These are phyloP conservation scores for Talaromyces verruculosus DNA, from an alignment of 2,329 filamentous ascomycete species.

Conservation along the genomic window DNA sequence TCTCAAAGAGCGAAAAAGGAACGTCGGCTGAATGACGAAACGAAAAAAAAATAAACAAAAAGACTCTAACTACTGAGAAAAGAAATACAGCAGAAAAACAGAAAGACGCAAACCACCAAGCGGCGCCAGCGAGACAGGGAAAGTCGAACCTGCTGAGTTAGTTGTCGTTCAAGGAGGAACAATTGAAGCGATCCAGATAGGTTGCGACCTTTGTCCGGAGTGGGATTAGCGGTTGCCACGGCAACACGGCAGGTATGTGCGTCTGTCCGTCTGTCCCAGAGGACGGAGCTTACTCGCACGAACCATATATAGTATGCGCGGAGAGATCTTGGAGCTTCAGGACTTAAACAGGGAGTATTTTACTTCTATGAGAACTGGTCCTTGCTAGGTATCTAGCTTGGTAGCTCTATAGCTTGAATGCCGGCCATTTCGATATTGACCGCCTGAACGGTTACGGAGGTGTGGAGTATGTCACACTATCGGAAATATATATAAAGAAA, in stretches of 20 bases:
- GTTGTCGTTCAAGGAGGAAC: background rate
- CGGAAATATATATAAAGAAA: background rate
- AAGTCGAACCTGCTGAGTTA: background rate
- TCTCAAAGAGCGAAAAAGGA: background rate
- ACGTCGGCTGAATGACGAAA: background rate
- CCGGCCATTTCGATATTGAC: background rate
- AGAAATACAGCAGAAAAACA: constrained; percentile 10
- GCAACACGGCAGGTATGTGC: constrained; percentile 10
- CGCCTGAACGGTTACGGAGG: background rate
- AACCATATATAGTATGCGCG: background rate
- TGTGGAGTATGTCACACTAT: no score
- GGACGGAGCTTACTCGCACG: background rate
- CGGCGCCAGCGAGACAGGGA: constrained; percentile 1
- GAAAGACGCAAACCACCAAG: constrained; percentile 1
- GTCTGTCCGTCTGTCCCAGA: background rate
- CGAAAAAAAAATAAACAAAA: background rate
- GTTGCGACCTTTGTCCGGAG: background rate
- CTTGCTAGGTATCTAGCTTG: background rate
- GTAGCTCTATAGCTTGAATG: background rate
- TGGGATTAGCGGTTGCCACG: constrained; percentile 14
- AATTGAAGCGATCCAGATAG: background rate
- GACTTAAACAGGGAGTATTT: background rate
- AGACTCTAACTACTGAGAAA: constrained; percentile 13
- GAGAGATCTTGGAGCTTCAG: no score
- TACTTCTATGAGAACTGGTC: background rate